These are phyloP conservation scores for Strobilomyces dryophilus DNA, from an alignment of 768 basidiomycete genomes.

Conservation along the genomic window DNA sequence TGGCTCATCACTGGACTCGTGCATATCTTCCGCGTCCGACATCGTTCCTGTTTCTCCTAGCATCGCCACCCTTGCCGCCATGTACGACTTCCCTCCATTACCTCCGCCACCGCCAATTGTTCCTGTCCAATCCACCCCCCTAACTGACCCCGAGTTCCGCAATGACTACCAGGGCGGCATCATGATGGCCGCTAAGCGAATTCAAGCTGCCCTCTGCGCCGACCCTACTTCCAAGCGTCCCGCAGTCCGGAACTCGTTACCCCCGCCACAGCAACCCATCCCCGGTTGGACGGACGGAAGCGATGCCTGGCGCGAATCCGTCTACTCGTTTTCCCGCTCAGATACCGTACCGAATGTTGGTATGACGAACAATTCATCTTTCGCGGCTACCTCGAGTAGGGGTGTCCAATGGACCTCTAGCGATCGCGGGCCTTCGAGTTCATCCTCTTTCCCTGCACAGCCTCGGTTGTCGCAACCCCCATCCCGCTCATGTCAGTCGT, in stretches of 20 bases:
- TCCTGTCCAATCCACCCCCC: constrained; percentile 15
- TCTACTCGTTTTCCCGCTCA: constrained; percentile 51
- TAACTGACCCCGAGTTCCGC: constrained; percentile 28
- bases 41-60: constrained; percentile 20
- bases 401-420: constrained; percentile 48
- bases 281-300: constrained; percentile 70
- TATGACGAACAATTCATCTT: constrained; percentile 34
- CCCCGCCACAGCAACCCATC: constrained; percentile 40
- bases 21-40: constrained; percentile 24
- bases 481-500: constrained; percentile 29
- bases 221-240: constrained; percentile 38
- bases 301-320: constrained; percentile 61
- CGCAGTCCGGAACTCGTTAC: constrained; percentile 27
- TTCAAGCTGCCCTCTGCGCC: constrained; percentile 43
- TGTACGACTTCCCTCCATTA: constrained; percentile 47
- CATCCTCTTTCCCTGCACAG: constrained; percentile 24
- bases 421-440: constrained; percentile 21
- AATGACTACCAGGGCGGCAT: constrained; percentile 54
- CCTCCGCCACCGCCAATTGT: constrained; percentile 49
- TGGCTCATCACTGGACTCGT: constrained; percentile 37
- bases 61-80: constrained; percentile 37
- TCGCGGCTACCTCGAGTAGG: constrained; percentile 47
- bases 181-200: constrained; percentile 65
- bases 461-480: constrained; percentile 21
- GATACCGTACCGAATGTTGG: constrained; percentile 31